phyloP scores from a whole-genome alignment of 2,329 filamentous ascomycete species.

The Hymenoscyphus occultus region DNA sequence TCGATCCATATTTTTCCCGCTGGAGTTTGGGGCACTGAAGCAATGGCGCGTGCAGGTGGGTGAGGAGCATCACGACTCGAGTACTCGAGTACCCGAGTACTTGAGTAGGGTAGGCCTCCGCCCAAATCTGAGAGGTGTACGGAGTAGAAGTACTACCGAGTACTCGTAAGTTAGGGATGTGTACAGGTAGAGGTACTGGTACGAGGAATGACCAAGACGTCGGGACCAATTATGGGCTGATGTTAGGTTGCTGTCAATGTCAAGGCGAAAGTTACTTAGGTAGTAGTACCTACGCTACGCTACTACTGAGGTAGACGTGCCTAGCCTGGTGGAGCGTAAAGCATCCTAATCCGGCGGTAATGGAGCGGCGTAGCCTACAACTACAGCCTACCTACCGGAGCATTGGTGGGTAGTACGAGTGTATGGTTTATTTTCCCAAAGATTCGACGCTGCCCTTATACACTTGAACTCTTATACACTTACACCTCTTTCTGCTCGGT shows the following conservation, averaged over 20 bases:
- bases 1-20: conserved; percentile 2
- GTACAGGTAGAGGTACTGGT: too few relatives aligned
- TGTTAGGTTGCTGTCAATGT: neutral
- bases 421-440: too few relatives aligned
- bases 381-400: too few relatives aligned
- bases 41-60: neutral
- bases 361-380: too few relatives aligned
- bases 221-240: too few relatives aligned
- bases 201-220: too few relatives aligned
- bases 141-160: neutral
- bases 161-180: neutral
- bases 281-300: neutral
- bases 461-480: too few relatives aligned
- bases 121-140: neutral
- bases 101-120: neutral
- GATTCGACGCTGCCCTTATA: too few relatives aligned
- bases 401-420: too few relatives aligned
- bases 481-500: too few relatives aligned
- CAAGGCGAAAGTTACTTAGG: neutral
- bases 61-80: neutral
- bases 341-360: neutral
- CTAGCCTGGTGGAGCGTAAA: neutral
- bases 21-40: too few relatives aligned
- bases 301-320: neutral
- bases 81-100: too few relatives aligned